phyloP scores from a whole-genome alignment of 2,329 filamentous ascomycete species.

The Trichoderma guizhouense region DNA sequence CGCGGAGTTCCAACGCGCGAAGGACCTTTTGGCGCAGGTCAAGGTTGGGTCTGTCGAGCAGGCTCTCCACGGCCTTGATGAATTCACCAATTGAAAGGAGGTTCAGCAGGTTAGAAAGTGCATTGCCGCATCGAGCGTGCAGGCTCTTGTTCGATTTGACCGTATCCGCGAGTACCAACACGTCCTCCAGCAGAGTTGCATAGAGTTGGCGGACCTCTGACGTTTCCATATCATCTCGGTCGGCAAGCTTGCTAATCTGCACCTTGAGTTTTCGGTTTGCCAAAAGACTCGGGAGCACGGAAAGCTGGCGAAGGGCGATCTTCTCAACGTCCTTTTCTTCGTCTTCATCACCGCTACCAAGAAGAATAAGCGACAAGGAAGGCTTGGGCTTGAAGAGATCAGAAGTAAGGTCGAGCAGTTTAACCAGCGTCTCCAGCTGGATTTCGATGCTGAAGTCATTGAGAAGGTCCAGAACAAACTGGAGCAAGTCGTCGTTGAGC shows the following conservation, averaged over 20 bases:
- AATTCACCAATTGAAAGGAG: slow-evolving; percentile 85
- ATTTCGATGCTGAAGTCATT: slow-evolving; percentile 68
- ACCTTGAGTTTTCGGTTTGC: slow-evolving; percentile 54
- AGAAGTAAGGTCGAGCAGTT: slow-evolving; percentile 69
- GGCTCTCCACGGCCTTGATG: slow-evolving; percentile 77
- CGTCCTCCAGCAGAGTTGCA: slow-evolving; percentile 62
- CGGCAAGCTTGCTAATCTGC: slow-evolving; percentile 55
- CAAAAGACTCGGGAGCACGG: slow-evolving; percentile 56
- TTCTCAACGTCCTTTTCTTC: slow-evolving; percentile 48
- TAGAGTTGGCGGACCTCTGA: slow-evolving; percentile 67
- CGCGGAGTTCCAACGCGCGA: slow-evolving; percentile 74
- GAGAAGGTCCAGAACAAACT: slow-evolving; percentile 73
- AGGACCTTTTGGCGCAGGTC: slow-evolving; percentile 76
- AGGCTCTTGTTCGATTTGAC: slow-evolving; percentile 55
- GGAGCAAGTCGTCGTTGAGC: slow-evolving; percentile 66
- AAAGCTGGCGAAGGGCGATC: slow-evolving; percentile 53
- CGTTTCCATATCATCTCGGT: slow-evolving; percentile 62
- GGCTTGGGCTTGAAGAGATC: slow-evolving; percentile 77
- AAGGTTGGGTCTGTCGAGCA: slow-evolving; percentile 73
- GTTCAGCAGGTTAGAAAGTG: slow-evolving; percentile 76
- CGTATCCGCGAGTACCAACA: slow-evolving; percentile 63
- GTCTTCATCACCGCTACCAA: slow-evolving; percentile 53
- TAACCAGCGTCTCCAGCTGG: slow-evolving; percentile 75
- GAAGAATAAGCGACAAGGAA: slow-evolving; percentile 66
- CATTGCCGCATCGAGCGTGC: slow-evolving; percentile 60